Conservation (phyloP, 169 alveolate genomes). For the Cyclospora cayetanensis region DNA sequence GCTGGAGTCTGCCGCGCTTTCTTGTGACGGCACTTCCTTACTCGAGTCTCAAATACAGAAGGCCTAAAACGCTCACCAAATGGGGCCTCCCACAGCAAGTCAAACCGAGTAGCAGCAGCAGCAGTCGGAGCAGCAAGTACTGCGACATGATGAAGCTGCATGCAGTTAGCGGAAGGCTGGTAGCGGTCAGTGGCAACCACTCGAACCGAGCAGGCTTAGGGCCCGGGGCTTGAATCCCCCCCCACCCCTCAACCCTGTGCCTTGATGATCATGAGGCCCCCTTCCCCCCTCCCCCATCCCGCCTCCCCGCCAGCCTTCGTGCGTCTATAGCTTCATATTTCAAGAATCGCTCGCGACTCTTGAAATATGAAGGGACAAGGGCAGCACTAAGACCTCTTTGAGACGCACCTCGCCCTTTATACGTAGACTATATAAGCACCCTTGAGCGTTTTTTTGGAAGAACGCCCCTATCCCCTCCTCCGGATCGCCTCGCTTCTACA, state of each 20-base stretch:
- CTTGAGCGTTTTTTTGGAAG: too few relatives aligned
- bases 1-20: slow-evolving; percentile 53
- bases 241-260: background rate
- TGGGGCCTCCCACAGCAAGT: slow-evolving; percentile 61
- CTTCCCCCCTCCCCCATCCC: background rate
- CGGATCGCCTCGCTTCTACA: too few relatives aligned
- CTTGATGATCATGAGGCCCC: background rate
- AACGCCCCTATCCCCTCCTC: too few relatives aligned
- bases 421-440: too few relatives aligned
- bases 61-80: slow-evolving; percentile 36
- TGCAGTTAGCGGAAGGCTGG: background rate
- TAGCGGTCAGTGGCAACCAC: background rate
- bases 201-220: background rate
- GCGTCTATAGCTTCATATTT: too few relatives aligned
- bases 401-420: too few relatives aligned
- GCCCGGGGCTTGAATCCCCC: slow-evolving; percentile 19
- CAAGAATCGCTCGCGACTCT: too few relatives aligned
- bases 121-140: slow-evolving; percentile 19
- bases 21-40: slow-evolving; percentile 35
- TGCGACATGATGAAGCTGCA: slow-evolving; percentile 34
- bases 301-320: too few relatives aligned
- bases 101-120: slow-evolving; percentile 38
- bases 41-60: background rate
- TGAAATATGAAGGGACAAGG: too few relatives aligned
- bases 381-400: too few relatives aligned